These are phyloP conservation scores for Paraphysoderma sedebokerense DNA, from an alignment of 371 early-diverging fungal genomes.

Conservation along the genomic window DNA sequence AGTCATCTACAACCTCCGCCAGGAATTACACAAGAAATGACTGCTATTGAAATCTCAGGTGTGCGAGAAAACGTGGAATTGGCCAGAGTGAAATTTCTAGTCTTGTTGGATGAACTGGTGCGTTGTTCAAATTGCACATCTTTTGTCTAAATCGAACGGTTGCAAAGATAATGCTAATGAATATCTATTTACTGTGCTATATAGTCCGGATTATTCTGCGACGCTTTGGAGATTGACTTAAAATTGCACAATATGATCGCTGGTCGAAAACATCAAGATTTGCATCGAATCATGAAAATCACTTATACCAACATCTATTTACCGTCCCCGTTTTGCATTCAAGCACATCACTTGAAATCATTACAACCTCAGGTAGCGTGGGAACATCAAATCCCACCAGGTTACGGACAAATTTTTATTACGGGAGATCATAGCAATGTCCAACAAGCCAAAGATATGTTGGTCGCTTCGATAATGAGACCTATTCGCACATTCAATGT, in stretches of 20 bases:
- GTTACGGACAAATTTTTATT: conserved; percentile 16
- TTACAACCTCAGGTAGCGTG: background rate
- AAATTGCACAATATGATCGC: conserved; percentile 42
- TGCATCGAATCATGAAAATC: conserved; percentile 51
- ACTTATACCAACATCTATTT: conserved; percentile 58
- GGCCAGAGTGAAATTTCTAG: background rate
- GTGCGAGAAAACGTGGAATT: background rate
- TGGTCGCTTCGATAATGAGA: no score
- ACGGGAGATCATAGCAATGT: conserved; percentile 14
- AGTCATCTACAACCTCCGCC: background rate
- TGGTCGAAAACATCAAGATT: conserved; percentile 47
- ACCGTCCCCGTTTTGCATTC: conserved; percentile 35
- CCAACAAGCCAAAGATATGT: conserved; percentile 9
- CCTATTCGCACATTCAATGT: background rate
- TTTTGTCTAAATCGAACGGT: no score
- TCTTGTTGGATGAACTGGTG: background rate
- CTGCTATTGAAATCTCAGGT: background rate
- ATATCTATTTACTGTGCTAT: no score
- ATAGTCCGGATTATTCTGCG: background rate
- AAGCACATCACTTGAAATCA: background rate
- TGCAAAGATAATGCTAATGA: no score
- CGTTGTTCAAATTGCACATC: no score
- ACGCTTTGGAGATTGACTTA: conserved; percentile 1
- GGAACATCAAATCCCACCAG: conserved; percentile 4
- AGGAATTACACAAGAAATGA: background rate